These are phyloP conservation scores for Collybia sordida DNA, from an alignment of 768 basidiomycete species.

Conservation along the genomic window DNA sequence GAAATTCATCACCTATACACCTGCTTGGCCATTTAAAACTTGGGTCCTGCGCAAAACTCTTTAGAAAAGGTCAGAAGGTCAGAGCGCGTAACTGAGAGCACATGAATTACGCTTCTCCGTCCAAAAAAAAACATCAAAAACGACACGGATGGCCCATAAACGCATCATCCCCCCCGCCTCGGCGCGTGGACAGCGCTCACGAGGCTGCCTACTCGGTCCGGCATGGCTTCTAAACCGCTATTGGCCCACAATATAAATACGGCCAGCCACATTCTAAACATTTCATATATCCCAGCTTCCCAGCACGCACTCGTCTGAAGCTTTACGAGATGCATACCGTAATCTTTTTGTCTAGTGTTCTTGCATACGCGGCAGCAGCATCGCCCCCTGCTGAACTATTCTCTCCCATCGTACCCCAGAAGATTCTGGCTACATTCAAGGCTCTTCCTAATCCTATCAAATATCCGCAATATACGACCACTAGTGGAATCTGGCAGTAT, in stretches of 20 bases:
- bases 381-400: constrained; percentile 50
- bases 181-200: constrained; percentile 7
- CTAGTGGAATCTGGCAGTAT: constrained; percentile 49
- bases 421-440: constrained; percentile 56
- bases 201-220: constrained; percentile 20
- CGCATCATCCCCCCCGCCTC: background rate
- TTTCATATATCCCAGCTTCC: no score
- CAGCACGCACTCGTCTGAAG: background rate
- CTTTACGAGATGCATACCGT: constrained; percentile 7
- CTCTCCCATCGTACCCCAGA: constrained; percentile 56
- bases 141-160: background rate
- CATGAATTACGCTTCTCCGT: constrained; percentile 7
- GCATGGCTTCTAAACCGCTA: background rate
- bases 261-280: no score
- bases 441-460: constrained; percentile 37
- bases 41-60: no score
- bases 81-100: background rate
- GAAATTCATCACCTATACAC: no score
- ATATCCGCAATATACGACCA: constrained; percentile 46
- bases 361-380: constrained; percentile 16
- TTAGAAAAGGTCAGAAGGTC: no score
- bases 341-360: constrained; percentile 11
- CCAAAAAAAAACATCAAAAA: constrained; percentile 1
- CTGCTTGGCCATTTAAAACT: no score
- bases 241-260: constrained; percentile 6